These are phyloP conservation scores for Haplosporangium gracile DNA, from an alignment of 192 early-diverging fungal species.

Conservation along the genomic window DNA sequence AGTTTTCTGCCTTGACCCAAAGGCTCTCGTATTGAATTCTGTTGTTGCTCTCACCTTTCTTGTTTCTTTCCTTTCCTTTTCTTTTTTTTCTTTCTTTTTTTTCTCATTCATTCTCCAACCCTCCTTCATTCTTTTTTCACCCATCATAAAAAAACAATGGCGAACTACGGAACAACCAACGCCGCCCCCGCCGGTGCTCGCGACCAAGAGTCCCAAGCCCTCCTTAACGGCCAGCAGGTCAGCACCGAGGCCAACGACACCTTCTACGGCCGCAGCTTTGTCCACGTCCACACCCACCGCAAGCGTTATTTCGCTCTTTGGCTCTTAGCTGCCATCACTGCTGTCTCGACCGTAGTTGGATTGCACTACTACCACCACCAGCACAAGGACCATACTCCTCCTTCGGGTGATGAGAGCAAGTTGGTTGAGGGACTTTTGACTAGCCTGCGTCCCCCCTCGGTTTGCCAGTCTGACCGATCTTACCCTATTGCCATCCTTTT, in stretches of 20 bases:
- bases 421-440: conserved; percentile 5
- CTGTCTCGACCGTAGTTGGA: conserved; percentile 32
- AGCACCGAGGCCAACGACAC: conserved; percentile 36
- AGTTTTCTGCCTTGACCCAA: not conserved
- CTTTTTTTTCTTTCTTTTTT: not conserved
- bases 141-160: not conserved
- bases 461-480: conserved; percentile 62
- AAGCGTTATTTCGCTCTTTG: conserved; percentile 51
- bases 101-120: not conserved
- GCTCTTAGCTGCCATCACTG: conserved; percentile 30
- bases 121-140: not conserved
- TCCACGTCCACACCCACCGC: conserved; percentile 44
- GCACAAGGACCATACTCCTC: conserved; percentile 4
- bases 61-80: not conserved
- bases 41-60: not conserved
- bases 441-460: not conserved
- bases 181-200: not conserved
- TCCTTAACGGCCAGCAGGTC: not conserved
- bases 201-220: conserved; percentile 28
- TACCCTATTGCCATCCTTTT: conserved; percentile 63
- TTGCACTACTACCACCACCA: conserved; percentile 32
- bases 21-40: not conserved
- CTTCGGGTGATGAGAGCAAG: conserved; percentile 4
- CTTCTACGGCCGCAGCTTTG: conserved; percentile 43
- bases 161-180: conserved; percentile 27